Conservation (phyloP, 78 protist species). For the Planoprotostelium fungivorum region DNA sequence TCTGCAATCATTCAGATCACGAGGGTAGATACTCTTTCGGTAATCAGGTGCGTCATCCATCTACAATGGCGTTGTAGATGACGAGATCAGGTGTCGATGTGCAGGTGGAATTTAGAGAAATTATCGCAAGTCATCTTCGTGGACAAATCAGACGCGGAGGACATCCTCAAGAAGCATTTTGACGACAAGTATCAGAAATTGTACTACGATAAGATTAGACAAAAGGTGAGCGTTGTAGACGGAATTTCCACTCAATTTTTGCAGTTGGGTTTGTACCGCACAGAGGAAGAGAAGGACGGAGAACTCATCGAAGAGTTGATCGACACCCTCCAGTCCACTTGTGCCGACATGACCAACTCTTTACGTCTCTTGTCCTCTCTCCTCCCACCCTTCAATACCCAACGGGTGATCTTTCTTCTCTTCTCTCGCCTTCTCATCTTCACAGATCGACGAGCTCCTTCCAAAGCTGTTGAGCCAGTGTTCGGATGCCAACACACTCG, state of each 20-base stretch:
- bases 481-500: neutral
- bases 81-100: neutral
- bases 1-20: slow-evolving; percentile 30
- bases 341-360: slow-evolving; percentile 6
- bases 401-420: too few species aligned
- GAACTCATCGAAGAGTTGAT: neutral
- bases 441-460: neutral
- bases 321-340: neutral
- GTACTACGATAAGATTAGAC: neutral
- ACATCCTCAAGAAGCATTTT: neutral
- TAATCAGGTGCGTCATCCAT: neutral
- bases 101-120: slow-evolving; percentile 4
- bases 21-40: slow-evolving; percentile 9
- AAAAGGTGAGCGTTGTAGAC: slow-evolving; percentile 3
- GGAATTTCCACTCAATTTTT: neutral
- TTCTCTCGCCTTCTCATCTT: neutral
- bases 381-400: too few species aligned
- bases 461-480: neutral
- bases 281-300: neutral
- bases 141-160: neutral
- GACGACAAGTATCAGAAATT: neutral
- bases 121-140: neutral
- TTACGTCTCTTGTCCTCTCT: slow-evolving; percentile 5
- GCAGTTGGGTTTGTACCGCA: neutral
- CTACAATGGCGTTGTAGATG: neutral